Conservation (phyloP, 768 basidiomycete species). For the Calocybe gangraenosa region DNA sequence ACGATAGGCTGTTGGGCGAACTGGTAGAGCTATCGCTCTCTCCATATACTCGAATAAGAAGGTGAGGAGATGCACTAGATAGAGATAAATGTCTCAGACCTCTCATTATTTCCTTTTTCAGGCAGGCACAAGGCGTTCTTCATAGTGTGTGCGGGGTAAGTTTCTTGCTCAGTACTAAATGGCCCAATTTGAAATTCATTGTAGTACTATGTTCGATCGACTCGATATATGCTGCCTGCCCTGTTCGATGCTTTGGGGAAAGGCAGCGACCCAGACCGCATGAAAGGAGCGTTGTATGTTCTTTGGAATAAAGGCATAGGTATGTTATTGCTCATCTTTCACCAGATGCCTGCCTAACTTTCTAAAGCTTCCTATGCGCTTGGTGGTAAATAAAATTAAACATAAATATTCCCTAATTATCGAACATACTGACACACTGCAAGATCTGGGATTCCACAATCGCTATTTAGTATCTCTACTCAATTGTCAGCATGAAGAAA, state of each 20-base stretch:
- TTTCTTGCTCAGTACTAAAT: constrained; percentile 7
- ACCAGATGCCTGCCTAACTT: constrained; percentile 8
- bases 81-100: not conserved
- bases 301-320: constrained; percentile 70
- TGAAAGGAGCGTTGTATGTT: constrained; percentile 91
- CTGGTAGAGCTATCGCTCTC: constrained; percentile 74
- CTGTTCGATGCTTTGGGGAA: constrained; percentile 60
- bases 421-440: constrained; percentile 7
- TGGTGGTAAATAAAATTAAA: constrained; percentile 41
- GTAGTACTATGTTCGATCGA: constrained; percentile 70
- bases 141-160: constrained; percentile 63
- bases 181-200: constrained; percentile 6
- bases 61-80: constrained; percentile 38
- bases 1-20: constrained; percentile 64
- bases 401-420: not conserved
- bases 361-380: constrained; percentile 62
- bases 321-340: constrained; percentile 23
- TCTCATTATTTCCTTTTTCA: constrained; percentile 22
- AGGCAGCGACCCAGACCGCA: constrained; percentile 85
- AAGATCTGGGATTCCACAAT: constrained; percentile 55
- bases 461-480: constrained; percentile 60
- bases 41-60: constrained; percentile 71
- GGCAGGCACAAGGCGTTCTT: constrained; percentile 66
- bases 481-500: constrained; percentile 82
- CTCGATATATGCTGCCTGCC: constrained; percentile 56